Evolutionary conservation across 2,329 filamentous ascomycete genomes (phyloP).

Genomic region (Magnaporthiopsis rhizophila): DNA sequence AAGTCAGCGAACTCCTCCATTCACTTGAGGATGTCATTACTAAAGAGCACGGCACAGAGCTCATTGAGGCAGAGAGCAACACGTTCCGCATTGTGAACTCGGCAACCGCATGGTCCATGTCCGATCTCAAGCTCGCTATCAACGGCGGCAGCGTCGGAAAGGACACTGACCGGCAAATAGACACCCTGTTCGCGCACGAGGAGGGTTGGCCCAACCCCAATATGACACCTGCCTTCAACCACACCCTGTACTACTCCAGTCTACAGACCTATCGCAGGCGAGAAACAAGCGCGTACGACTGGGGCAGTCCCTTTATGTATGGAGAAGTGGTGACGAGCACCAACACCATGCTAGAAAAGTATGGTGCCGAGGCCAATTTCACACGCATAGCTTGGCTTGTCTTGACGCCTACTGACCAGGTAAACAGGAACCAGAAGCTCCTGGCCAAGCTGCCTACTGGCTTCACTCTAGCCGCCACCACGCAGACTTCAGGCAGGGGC

Average conservation of each 20-base stretch:
- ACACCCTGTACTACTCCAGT: conserved; percentile 67
- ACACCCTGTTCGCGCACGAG: conserved; percentile 69
- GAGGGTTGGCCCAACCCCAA: conserved; percentile 57
- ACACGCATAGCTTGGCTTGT: not conserved
- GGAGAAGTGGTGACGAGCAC: conserved; percentile 91
- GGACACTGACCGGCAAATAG: conserved; percentile 22
- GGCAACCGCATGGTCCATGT: conserved; percentile 1
- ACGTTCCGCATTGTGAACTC: conserved; percentile 62
- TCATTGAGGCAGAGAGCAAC: conserved; percentile 74
- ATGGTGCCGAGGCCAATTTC: conserved; percentile 14
- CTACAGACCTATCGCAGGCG: conserved; percentile 58
- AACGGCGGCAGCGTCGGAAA: conserved; percentile 38
- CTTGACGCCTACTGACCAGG: not conserved
- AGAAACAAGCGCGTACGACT: conserved; percentile 50
- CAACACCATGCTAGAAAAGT: conserved; percentile 88
- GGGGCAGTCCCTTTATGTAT: conserved; percentile 75
- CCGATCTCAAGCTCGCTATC: conserved; percentile 38
- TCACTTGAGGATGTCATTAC: conserved; percentile 61
- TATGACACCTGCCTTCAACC: conserved; percentile 80
- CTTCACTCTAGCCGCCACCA: conserved; percentile 82
- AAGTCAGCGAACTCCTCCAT: conserved; percentile 60
- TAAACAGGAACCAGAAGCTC: conserved; percentile 62
- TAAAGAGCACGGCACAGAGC: conserved; percentile 57
- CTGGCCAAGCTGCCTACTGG: conserved; percentile 71
- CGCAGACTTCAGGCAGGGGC: conserved; percentile 79